Evolutionary conservation across 2,329 filamentous ascomycete species (phyloP), one percentile per base, ranked within the genome.

Genomic region (Paraphaeosphaeria minitans): DNA sequence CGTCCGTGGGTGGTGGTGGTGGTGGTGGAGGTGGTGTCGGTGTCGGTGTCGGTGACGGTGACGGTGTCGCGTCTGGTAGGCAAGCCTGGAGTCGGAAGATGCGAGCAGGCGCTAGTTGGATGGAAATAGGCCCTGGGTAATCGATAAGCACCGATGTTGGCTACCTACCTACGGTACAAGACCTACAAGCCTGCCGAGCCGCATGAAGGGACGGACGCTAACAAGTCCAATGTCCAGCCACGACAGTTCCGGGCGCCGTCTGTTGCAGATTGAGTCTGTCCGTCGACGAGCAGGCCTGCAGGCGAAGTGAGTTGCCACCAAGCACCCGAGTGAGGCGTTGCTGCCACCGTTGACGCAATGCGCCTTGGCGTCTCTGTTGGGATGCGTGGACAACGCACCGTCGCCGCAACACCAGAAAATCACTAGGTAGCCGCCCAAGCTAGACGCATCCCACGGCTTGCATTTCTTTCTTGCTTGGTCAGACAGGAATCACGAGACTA

Each of bases 91-190:
- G 51, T 47, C 48, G 48, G 55, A 57, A 35, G 49, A 48, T 50
- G 37, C 46, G 45, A 39, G 55, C 46, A 37, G 55, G 55, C 48
- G 45, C 37, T 59, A 58, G 53, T 56, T 37, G 60, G 61, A 66
- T 65, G 61, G 51, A 53, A 53, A 53, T 53, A 53, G 51, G 45
- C 27, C 35, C 51, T 42, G 58, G 56, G 48, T 58, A 66, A 66
- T 65, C 65, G 66, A 66, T 68, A 68, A 68, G 64, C 39, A 35
- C 39, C 27, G 47, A 45, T 31, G 29, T 41, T 46, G 53, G n/a
- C n/a, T n/a, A n/a, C n/a, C n/a, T n/a, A n/a, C n/a, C n/a, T n/a
- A n/a, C n/a, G n/a, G n/a, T n/a, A n/a, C n/a, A n/a, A n/a, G n/a
- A n/a, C 31, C 33, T 31, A 45, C 48, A 45, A 42, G 55, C 42